A percentile compares a stretch with the other conserved stretches of the same genome.
Evolutionary conservation across 805 yeast genomes (phyloP).

Genomic region (Cyberlindnera nakhonratchasimensis): DNA sequence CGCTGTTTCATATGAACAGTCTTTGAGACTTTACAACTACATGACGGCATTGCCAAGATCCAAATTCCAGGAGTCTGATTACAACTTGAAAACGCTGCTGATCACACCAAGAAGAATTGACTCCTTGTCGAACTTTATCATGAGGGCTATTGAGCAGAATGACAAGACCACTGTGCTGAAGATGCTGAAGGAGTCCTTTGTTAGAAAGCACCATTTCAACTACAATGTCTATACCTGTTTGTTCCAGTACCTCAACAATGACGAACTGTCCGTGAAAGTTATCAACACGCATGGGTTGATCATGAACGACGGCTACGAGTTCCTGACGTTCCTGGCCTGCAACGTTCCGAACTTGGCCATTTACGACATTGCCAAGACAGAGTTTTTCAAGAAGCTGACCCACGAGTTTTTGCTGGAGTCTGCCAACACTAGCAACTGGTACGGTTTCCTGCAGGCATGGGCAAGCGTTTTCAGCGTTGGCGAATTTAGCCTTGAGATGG

Average conservation of each 20-base stretch:
- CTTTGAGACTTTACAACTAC: conserved; percentile 35
- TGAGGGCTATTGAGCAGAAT: conserved; percentile 16
- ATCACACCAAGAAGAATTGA: conserved; percentile 18
- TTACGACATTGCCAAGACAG: conserved; percentile 25
- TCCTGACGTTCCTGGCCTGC: conserved; percentile 25
- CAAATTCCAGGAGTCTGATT: conserved; percentile 3
- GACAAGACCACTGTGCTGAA: conserved; percentile 34
- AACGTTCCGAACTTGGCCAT: conserved; percentile 24
- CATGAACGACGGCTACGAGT: conserved; percentile 27
- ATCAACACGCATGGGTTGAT: conserved; percentile 33
- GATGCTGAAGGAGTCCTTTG: conserved; percentile 37
- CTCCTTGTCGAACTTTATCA: conserved; percentile 20
- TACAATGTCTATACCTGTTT: conserved; percentile 31
- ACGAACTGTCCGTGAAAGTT: conserved; percentile 32
- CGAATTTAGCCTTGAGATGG: conserved; percentile 13
- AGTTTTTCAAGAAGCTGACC: conserved; percentile 30
- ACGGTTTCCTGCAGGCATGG: conserved; percentile 33
- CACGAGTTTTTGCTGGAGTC: conserved; percentile 18
- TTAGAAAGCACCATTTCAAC: conserved; percentile 32
- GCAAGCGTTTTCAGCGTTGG: conserved; percentile 29
- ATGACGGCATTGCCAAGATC: conserved; percentile 33
- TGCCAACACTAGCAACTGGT: conserved; percentile 20
- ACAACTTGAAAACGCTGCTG: conserved; percentile 12
- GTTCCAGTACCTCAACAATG: conserved; percentile 32
- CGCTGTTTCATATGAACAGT: conserved; percentile 27